Evolutionary conservation across 257 asterid genomes (phyloP), one percentile per base, ranked within the genome.

Genomic region (Petrea volubilis): DNA sequence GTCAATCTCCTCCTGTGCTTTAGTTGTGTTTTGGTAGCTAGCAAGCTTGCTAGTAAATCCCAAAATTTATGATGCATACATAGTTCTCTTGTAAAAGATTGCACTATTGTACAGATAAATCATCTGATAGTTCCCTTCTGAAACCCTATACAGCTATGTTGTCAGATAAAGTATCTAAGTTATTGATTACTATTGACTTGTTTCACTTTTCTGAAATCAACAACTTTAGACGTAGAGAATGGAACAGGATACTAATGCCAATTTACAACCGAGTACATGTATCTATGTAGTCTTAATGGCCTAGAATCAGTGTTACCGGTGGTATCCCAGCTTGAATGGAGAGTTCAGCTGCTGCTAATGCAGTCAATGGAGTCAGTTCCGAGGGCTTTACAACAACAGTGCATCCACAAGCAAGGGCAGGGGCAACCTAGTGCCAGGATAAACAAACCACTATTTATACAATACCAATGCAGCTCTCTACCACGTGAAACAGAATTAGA

Each of bases 241-340:
- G 17, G 33, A 20, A 43, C 44, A 40, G 29, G 50, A 33, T 67
- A 29, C 46, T 57, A 46, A 70, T 49, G 64, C 66, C 53, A 63
- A 50, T 40, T n/a, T n/a, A n/a, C n/a, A n/a, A 60, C 57, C 13
- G 68, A 56, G 36, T 12, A 46, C 40, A 25, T 25, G 55, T 18
- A 18, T 29, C 34, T 62, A 25, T 67, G 68, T n/a, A 72, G 74
- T 44, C 61, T 62, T 67, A 62, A 70, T 21, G 68, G 72, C 66
- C 55, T 61, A 34, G 65, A 61, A 72, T 52, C 62, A 80, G 44
- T 75, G 63, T 81, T 88, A 90, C 97, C 78, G 89, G 96, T 28
- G 99, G 99, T 80, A 95, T 92, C 79, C 98, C 99, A 73, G 99
- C 97, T 88, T 92, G 93, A 77, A 95, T 70, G 74, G 99, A 84